Evolutionary conservation across 1,139 yeast genomes (phyloP), one percentile per base, ranked within the genome.

Genomic region (Kodamaea plutei): DNA sequence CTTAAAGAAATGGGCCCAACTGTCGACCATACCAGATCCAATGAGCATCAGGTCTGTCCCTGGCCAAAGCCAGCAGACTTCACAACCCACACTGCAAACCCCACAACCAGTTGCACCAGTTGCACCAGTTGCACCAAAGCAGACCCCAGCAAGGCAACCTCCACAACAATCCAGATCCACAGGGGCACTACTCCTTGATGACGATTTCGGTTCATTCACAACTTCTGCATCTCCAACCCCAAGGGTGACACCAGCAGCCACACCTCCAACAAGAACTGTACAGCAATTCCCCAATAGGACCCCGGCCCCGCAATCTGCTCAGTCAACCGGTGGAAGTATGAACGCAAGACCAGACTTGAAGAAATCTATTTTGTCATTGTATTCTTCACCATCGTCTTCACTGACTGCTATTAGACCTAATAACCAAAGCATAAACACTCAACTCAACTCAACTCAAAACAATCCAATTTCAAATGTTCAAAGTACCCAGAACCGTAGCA

Each of bases 351-450:
- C 67, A 4, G 96, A 89, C 50, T 70, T 91, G 54, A 91, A 91
- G 52, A 85, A 85, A 58, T 84, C 96, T 1, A 91, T 91, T 40
- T 63, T 91, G 38, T 87, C 96, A 13, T 69, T 91, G 36, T 91
- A 91, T 54, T 82, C 96, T 2, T 73, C 84, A 2, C 85, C 91
- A 9, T 58, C 69, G 2, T 56, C 68, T 1, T 28, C 32, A 15
- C 35, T 28, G 18, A 28, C 66, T 28, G 58, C 61, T 35, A 36
- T 53, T 20, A 62, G 56, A 33, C 60, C 54, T 10, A 24, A 27
- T 22, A 28, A 29, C 15, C 14, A 26, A 9, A 26, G 38, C 4
- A 21, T 11, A 5, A 25, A 16, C 27, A 13, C 20, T 34, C n/a
- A 18, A 15, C 40, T 40, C 20, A 27, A 32, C 21, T 24, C 18